Conservation (phyloP, 768 basidiomycete species). For the Tulasnella sp. region DNA sequence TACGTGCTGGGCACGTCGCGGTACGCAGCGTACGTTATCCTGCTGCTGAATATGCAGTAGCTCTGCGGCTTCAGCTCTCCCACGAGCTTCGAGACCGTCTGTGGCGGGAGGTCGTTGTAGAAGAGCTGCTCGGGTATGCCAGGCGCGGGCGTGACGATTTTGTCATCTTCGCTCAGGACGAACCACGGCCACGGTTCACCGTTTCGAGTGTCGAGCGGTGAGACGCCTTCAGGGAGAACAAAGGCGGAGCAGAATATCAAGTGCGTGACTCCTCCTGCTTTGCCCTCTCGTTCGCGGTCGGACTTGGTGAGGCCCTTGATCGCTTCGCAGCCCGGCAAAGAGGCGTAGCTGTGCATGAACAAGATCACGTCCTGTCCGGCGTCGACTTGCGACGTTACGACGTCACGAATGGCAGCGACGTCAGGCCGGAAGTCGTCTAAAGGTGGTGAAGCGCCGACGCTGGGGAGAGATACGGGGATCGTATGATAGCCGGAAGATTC, state of each 20-base stretch:
- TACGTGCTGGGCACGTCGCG: not conserved
- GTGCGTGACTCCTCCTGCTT: not conserved
- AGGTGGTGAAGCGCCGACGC: not conserved
- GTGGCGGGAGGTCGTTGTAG: conserved; percentile 4
- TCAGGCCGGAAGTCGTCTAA: not conserved
- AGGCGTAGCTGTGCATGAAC: not conserved
- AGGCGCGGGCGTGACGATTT: not conserved
- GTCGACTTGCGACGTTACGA: not conserved
- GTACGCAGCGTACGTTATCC: not conserved
- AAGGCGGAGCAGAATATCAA: not conserved
- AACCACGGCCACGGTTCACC: conserved; percentile 1
- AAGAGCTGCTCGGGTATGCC: not conserved
- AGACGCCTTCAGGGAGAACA: not conserved
- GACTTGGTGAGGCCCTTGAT: not conserved
- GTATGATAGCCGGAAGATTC: not conserved
- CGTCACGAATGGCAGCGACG: not conserved
- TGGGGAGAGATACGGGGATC: not conserved
- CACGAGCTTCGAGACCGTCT: not conserved
- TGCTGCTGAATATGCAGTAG: not conserved
- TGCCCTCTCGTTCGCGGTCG: not conserved
- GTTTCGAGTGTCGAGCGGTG: not conserved
- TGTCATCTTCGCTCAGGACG: not conserved
- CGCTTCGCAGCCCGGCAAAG: not conserved
- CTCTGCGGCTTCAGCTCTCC: not conserved
- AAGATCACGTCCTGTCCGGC: not conserved